Conservation (phyloP, 2,329 filamentous ascomycete species). For the Elsinoe batatas region DNA sequence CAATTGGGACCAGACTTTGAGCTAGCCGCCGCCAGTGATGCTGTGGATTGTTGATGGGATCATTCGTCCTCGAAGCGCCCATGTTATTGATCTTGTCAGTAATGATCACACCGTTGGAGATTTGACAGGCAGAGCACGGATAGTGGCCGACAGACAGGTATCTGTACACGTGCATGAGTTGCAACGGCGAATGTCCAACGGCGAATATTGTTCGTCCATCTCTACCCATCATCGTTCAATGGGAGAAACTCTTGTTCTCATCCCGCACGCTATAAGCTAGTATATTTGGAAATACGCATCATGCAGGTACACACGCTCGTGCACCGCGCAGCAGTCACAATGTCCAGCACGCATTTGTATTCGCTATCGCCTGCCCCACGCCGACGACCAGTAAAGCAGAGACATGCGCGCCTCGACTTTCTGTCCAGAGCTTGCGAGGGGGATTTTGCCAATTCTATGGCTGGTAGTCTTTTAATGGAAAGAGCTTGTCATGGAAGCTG, state of each 20-base stretch:
- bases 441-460: background rate
- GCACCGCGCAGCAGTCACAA: background rate
- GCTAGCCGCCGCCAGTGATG: background rate
- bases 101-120: background rate
- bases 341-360: background rate
- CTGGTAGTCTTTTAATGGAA: background rate
- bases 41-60: background rate
- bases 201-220: background rate
- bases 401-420: slow-evolving; percentile 1
- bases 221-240: background rate
- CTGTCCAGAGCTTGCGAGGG: background rate
- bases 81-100: background rate
- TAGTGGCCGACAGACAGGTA: background rate
- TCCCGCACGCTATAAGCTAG: background rate
- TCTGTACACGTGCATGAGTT: slow-evolving; percentile 4
- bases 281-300: background rate
- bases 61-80: background rate
- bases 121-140: slow-evolving; percentile 9
- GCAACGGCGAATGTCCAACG: slow-evolving; percentile 5
- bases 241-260: background rate
- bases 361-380: background rate
- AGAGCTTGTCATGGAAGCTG: background rate
- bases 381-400: background rate
- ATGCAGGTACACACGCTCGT: background rate
- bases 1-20: background rate